Evolutionary conservation across 176 grass and related monocot species (phyloP).

Genomic region (Carex littledalei): DNA sequence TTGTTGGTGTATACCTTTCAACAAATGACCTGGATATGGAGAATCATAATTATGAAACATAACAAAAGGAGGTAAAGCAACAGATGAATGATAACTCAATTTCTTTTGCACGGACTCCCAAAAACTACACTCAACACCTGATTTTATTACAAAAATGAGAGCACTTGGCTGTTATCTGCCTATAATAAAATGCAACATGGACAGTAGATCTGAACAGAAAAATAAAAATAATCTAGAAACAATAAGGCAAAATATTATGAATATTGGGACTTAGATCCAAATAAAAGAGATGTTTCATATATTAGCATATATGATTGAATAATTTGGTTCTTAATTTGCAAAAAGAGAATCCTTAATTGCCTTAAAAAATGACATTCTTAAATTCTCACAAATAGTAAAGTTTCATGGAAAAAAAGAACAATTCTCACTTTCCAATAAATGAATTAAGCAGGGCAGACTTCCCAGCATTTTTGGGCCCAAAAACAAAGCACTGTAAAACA

Average conservation of each 20-base stretch:
- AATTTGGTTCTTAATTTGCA: neutral
- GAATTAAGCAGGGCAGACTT: conserved; percentile 80
- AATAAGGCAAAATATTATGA: neutral
- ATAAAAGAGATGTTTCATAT: neutral
- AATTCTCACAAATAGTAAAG: neutral
- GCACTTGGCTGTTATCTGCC: neutral
- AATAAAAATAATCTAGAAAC: neutral
- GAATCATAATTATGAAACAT: conserved; percentile 7
- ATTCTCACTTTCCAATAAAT: conserved; percentile 74
- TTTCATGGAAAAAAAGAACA: neutral
- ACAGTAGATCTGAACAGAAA: neutral
- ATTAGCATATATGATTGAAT: neutral
- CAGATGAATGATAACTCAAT: neutral
- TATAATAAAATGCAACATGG: neutral
- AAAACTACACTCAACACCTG: neutral
- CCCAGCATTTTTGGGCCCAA: conserved; percentile 77
- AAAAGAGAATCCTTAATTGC: neutral
- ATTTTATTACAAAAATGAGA: neutral
- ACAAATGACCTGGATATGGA: conserved; percentile 54
- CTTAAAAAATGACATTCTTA: conserved; percentile 4
- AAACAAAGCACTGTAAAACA: conserved; percentile 87
- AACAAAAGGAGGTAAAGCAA: neutral
- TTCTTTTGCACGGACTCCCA: neutral
- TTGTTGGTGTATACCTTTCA: conserved; percentile 60
- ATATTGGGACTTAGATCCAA: neutral